Conservation (phyloP, 345 rosid species). For the Clarkia xantiana region DNA sequence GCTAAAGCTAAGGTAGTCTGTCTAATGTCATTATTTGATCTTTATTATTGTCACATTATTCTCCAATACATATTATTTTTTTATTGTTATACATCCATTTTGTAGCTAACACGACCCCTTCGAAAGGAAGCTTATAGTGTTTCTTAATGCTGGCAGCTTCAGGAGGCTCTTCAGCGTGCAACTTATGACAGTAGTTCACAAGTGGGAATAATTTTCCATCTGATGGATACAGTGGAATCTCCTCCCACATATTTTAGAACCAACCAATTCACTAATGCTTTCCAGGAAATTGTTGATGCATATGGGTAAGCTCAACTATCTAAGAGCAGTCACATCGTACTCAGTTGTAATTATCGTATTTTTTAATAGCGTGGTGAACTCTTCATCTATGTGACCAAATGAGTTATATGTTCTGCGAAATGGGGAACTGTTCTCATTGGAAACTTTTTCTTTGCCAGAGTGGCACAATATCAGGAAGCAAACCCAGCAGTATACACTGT, state of each 20-base stretch:
- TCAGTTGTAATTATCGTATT: too few relatives aligned
- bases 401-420: not conserved
- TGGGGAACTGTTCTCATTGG: not conserved
- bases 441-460: constrained; percentile 36
- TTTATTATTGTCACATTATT: not conserved
- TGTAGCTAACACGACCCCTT: not conserved
- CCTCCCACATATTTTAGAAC: constrained; percentile 97
- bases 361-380: too few relatives aligned
- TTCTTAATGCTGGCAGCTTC: constrained; percentile 46
- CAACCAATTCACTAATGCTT: constrained; percentile 70
- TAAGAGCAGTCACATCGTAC: not conserved
- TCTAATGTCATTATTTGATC: constrained; percentile 1
- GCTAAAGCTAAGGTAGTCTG: constrained; percentile 67
- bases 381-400: not conserved
- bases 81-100: not conserved
- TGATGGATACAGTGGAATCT: constrained; percentile 69
- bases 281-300: constrained; percentile 96
- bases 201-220: constrained; percentile 87
- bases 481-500: constrained; percentile 89
- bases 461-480: constrained; percentile 94
- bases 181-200: constrained; percentile 88
- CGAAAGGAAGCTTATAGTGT: constrained; percentile 7
- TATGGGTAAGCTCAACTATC: constrained; percentile 60
- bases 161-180: constrained; percentile 82
- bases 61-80: not conserved